Base-by-base conservation (phyloP, 139 green algal genomes). In the Chlamydomonas sp. region DNA sequence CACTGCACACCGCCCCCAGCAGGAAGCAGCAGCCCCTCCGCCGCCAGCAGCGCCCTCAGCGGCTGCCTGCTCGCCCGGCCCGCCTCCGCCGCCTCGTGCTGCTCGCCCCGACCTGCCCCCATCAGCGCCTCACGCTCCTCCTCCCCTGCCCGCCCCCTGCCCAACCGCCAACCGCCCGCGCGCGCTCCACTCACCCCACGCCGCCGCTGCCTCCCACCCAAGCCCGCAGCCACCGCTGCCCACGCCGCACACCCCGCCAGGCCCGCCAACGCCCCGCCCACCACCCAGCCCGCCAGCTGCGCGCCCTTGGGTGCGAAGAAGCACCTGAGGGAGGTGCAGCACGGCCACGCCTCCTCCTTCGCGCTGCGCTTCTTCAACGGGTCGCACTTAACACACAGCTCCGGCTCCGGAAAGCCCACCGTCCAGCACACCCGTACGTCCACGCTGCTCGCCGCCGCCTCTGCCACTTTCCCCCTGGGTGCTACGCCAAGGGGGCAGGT, bases 371-470 rank as follows among this genome's bases (percentile, higher is more conserved):
- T 1, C 62, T 87, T 74, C 31, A 87, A 81, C 1, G 83, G 83
- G 83, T 87, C 83, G 83, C 83, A 87, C 73, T 87, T 87, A n/a
- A 87, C 83, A 63, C 83, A 87, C 62, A 87, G 73, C 72, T 81
- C 73, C 14, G 72, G 62, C 2, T 9, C 60, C 60, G 71, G 10
- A 60, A 3, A 3, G 57, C 80, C 80, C 71, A 18, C 63, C 68
- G 15, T 2, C 2, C 71, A 60, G 62, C 82, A 86, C 61, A 79
- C 82, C 20, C 82, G 82, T 31, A 86, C 79, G 17, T 3, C 58
- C 14, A 58, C 58, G 49, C 57, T 60, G n/a, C 62, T 31, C 17
- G 5, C 17, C 61, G 72, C 6, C 64, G 64, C 64, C 64, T 69
- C 10, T 1, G 9, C 68, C 12, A 7, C 68, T 12, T 20, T 15